These are phyloP conservation scores for Chaetomium fimeti DNA, from an alignment of 495 filamentous ascomycete genomes.

Conservation along the genomic window DNA sequence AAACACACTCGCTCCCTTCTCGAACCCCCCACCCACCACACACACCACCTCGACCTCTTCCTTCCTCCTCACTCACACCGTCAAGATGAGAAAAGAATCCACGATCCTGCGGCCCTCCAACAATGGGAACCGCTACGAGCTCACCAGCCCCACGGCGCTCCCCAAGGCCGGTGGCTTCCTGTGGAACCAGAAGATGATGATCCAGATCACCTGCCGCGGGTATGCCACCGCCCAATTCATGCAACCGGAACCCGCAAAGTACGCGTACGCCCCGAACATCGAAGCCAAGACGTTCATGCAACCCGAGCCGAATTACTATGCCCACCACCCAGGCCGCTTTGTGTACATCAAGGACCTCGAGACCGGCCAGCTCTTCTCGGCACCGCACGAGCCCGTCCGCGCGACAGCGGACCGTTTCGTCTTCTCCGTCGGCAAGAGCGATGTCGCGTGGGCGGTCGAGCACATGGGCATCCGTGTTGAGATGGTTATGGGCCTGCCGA, in stretches of 20 bases:
- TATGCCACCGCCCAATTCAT: slow-evolving; percentile 59
- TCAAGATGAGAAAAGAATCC: slow-evolving; percentile 34
- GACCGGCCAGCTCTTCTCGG: slow-evolving; percentile 52
- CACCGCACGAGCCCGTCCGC: slow-evolving; percentile 57
- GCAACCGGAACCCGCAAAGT: slow-evolving; percentile 60
- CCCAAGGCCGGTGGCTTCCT: slow-evolving; percentile 57
- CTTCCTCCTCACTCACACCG: slow-evolving; percentile 1
- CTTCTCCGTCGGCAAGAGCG: slow-evolving; percentile 56
- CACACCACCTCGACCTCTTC: background rate
- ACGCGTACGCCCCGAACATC: slow-evolving; percentile 55
- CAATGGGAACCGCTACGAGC: slow-evolving; percentile 55
- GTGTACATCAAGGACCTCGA: slow-evolving; percentile 60
- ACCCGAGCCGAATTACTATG: slow-evolving; percentile 58
- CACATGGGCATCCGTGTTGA: slow-evolving; percentile 51
- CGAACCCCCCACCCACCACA: background rate
- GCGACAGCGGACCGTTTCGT: slow-evolving; percentile 48
- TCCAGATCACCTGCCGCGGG: slow-evolving; percentile 56
- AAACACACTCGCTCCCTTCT: background rate
- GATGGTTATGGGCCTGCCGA: slow-evolving; percentile 53
- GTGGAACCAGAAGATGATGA: slow-evolving; percentile 64
- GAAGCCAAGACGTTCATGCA: slow-evolving; percentile 61
- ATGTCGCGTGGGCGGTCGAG: slow-evolving; percentile 54
- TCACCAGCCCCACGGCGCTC: slow-evolving; percentile 54
- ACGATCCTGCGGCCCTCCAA: slow-evolving; percentile 46
- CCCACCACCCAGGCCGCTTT: slow-evolving; percentile 58